phyloP scores from a whole-genome alignment of 768 basidiomycete genomes.

The Xanthoconium stramineum region DNA sequence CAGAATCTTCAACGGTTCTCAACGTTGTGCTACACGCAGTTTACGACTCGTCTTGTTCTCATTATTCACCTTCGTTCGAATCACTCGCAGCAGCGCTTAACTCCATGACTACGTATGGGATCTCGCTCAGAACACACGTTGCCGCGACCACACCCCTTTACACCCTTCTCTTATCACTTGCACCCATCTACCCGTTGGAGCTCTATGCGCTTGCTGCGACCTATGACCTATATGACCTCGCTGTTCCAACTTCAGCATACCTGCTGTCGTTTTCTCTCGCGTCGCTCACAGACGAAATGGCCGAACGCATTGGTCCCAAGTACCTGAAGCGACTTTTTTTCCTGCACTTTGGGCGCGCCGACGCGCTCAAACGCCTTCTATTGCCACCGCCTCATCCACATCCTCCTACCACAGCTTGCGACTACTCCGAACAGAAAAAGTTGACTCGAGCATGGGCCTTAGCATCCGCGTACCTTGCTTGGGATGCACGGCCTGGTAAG shows the following conservation, averaged over 20 bases:
- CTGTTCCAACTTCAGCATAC: slow-evolving; percentile 71
- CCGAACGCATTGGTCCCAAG: slow-evolving; percentile 63
- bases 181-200: slow-evolving; percentile 66
- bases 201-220: slow-evolving; percentile 69
- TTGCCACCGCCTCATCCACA: slow-evolving; percentile 74
- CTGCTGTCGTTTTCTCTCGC: slow-evolving; percentile 70
- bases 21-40: slow-evolving; percentile 72
- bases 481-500: slow-evolving; percentile 79
- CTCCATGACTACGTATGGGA: slow-evolving; percentile 57
- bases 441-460: slow-evolving; percentile 79
- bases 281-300: slow-evolving; percentile 67
- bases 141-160: slow-evolving; percentile 54
- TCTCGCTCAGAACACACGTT: slow-evolving; percentile 47
- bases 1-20: slow-evolving; percentile 58
- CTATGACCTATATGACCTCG: slow-evolving; percentile 67
- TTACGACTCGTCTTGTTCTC: slow-evolving; percentile 70
- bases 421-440: slow-evolving; percentile 75
- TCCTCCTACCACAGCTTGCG: slow-evolving; percentile 64
- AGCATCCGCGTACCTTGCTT: slow-evolving; percentile 77
- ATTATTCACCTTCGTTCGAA: slow-evolving; percentile 68
- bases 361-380: slow-evolving; percentile 77
- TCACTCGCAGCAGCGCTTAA: slow-evolving; percentile 55
- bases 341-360: slow-evolving; percentile 77
- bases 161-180: slow-evolving; percentile 59
- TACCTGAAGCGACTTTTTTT: slow-evolving; percentile 83